phyloP scores from a whole-genome alignment of 768 basidiomycete genomes.

The Hypsizygus marmoreus region DNA sequence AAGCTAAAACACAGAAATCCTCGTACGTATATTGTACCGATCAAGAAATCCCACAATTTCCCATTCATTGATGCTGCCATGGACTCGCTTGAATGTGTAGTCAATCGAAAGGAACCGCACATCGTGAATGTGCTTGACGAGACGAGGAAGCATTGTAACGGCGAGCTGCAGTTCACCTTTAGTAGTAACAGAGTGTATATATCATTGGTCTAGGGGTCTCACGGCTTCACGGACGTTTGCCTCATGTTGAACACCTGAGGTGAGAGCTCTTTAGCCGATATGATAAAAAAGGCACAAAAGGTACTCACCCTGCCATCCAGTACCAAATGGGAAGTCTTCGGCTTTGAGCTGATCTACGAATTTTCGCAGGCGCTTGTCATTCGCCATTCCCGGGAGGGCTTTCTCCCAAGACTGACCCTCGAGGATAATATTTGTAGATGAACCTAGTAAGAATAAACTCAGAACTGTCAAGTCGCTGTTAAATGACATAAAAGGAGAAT shows the following conservation, averaged over 20 bases:
- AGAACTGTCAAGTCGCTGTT: neutral
- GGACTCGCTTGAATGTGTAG: constrained; percentile 23
- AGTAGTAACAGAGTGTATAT: constrained; percentile 1
- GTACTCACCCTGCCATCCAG: neutral
- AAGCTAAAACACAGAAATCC: neutral
- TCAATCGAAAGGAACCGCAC: constrained; percentile 15
- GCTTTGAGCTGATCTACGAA: neutral
- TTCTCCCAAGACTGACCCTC: neutral
- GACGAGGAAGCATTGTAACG: constrained; percentile 4
- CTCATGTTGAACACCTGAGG: constrained; percentile 2
- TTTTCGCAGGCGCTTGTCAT: neutral
- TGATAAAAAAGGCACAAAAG: neutral
- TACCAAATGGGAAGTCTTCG: neutral
- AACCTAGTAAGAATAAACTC: neutral
- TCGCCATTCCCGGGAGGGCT: neutral
- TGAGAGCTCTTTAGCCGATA: neutral
- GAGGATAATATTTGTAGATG: neutral
- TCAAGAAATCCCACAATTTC: constrained; percentile 17
- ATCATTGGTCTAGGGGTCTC: neutral
- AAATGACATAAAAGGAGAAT: neutral
- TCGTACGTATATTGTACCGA: constrained; percentile 13
- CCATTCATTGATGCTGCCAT: constrained; percentile 23
- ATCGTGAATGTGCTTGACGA: constrained; percentile 14
- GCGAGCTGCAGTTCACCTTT: constrained; percentile 4
- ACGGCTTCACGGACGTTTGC: neutral